Evolutionary conservation across 169 alveolate genomes (phyloP), one percentile per base, ranked within the genome.

Genomic region (Hepatocystis sp.): DNA sequence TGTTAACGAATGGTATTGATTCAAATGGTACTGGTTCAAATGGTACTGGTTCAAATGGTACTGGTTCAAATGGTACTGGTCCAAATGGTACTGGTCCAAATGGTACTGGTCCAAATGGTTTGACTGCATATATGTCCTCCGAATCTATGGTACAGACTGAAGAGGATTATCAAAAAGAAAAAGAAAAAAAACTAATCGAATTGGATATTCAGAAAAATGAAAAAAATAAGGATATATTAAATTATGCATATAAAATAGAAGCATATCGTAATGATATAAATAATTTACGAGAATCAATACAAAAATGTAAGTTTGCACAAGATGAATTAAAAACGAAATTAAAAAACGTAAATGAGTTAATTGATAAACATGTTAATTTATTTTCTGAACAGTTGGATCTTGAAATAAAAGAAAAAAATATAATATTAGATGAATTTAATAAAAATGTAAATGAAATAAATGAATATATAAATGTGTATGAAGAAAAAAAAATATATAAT

Each of bases 331-430:
- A 34, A 13, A 44, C 56, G 47, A 42, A 76, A 27, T 28, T 56
- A n/a, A 42, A 63, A 76, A 76, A 76, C 39, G 28, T 76, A 13
- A 53, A 76, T 36, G 88, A 76, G 11, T 32, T 76, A 0, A 58
- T 52, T 17, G 55, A 58, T 1, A 76, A 76, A 39, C 88, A 76
- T 76, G 76, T 58, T 15, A 58, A 58, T 25, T 58, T 76, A 2
- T 76, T 76, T 76, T 42, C 78, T 0, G 78, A 76, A 76, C 88
- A 76, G 58, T 8, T 76, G 23, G 78, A 76, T 15, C 15, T 60
- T 8, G 76, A 76, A 76, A 76, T 76, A 42, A 76, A 52, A 40
- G 88, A 76, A 30, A 67, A 67, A 67, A 67, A 67, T 27, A 67
- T 52, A 21, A 67, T 52, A 8, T 52, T 67, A 15, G 21, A 44